phyloP scores from a whole-genome alignment of 148 eudicot genomes.

The Rhododendron vialii region DNA sequence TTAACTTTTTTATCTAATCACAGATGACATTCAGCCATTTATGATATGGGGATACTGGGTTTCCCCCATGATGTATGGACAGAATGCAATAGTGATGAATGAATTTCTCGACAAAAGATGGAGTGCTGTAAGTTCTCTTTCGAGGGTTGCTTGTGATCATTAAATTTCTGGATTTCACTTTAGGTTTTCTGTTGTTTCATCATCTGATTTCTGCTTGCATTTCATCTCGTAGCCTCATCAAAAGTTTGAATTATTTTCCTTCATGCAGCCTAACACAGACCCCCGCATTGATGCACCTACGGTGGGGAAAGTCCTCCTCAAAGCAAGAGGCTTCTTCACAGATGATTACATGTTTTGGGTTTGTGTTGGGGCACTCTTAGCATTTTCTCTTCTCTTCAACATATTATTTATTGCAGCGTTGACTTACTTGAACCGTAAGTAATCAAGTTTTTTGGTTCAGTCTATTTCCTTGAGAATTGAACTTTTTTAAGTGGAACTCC shows the following conservation, averaged over 20 bases:
- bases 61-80: conserved; percentile 83
- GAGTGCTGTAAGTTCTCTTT: conserved; percentile 43
- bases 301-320: conserved; percentile 60
- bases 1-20: background rate
- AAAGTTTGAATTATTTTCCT: background rate
- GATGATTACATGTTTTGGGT: conserved; percentile 66
- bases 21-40: conserved; percentile 61
- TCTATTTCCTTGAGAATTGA: background rate
- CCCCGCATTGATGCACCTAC: conserved; percentile 51
- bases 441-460: background rate
- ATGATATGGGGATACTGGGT: conserved; percentile 67
- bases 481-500: background rate
- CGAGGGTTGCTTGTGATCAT: background rate
- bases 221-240: background rate
- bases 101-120: conserved; percentile 78
- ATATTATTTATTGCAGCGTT: conserved; percentile 47
- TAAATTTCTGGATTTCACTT: background rate
- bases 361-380: conserved; percentile 59
- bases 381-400: conserved; percentile 63
- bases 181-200: background rate
- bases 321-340: conserved; percentile 56
- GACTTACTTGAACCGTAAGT: conserved; percentile 59
- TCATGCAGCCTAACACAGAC: conserved; percentile 64
- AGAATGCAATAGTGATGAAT: conserved; percentile 64
- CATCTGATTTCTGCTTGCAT: background rate